Evolutionary conservation across 1,284 basidiomycete genomes (phyloP), one percentile per base, ranked within the genome.

Genomic region (Melampsora abietis-canadensis): DNA sequence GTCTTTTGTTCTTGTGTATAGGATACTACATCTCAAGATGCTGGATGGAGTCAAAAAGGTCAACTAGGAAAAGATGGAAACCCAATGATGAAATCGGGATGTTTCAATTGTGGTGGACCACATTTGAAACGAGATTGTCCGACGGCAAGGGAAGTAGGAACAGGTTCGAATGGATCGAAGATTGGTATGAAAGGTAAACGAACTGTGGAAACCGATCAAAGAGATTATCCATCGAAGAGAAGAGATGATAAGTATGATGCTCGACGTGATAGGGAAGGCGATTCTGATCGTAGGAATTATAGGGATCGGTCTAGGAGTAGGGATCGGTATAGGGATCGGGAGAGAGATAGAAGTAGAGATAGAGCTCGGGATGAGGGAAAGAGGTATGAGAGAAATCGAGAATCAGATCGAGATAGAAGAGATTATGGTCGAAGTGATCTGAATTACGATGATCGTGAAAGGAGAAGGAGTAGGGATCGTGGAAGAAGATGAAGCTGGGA

Each of bases 171-270:
- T 44, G 40, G 40, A 40, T 14, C 40, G 0, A 40, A 14, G 40
- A 40, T 40, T 10, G 40, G 40, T 10, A 40, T 14, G 1, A 40
- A 40, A 40, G 40, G 4, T 0, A 40, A 40, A 40, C 67, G 44
- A 19, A 17, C 59, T 44, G 67, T 17, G 12, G 51, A 57, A 57
- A 5, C 48, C 6, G 67, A 47, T 15, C 15, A 40, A 21, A 27
- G 67, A 4, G 67, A 69, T 37, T 69, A 69, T 69, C 67, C 67
- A 27, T 69, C 67, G 17, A 69, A 69, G 59, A 27, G 67, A 34
- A 62, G 57, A 47, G 67, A 69, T 1, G 24, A 21, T 14, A 44
- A 62, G 4, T 27, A 40, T 40, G 59, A 69, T 24, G 40, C 59
- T 12, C 34, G 24, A 12, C 2, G 37, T n/a, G 40, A 44, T 61